phyloP scores from a whole-genome alignment of 108 stramenopile genomes.

The Discostella stelligeroides region DNA sequence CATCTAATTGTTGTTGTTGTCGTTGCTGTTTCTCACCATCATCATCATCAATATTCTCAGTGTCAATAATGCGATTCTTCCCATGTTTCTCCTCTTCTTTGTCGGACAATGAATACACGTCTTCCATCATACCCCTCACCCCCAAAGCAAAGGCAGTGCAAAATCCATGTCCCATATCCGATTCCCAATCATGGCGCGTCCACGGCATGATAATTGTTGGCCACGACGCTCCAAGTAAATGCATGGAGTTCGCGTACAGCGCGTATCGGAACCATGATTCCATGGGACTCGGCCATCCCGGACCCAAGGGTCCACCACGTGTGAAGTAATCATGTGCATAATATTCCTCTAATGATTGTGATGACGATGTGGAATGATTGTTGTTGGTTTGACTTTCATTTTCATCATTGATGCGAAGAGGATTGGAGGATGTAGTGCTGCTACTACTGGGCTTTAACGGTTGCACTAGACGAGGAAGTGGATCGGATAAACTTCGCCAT shows the following conservation, averaged over 20 bases:
- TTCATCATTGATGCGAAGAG: slow-evolving; percentile 3
- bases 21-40: no score
- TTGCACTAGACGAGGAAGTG: slow-evolving; percentile 26
- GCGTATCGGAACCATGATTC: slow-evolving; percentile 32
- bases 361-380: no score
- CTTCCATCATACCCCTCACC: slow-evolving; percentile 40
- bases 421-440: no score
- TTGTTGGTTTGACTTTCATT: not conserved
- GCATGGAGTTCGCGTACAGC: slow-evolving; percentile 25
- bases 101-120: slow-evolving; percentile 20
- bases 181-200: slow-evolving; percentile 25
- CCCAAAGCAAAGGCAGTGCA: slow-evolving; percentile 37
- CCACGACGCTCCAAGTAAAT: slow-evolving; percentile 22
- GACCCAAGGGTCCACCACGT: slow-evolving; percentile 38
- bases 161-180: slow-evolving; percentile 33
- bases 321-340: slow-evolving; percentile 30
- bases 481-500: slow-evolving; percentile 33
- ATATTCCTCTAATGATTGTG: slow-evolving; percentile 1
- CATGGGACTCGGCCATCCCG: slow-evolving; percentile 39
- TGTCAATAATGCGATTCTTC: no score
- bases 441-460: slow-evolving; percentile 7
- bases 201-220: slow-evolving; percentile 24
- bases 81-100: slow-evolving; percentile 8
- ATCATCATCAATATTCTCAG: not conserved
- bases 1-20: not conserved